Base-by-base conservation (phyloP, 768 basidiomycete genomes). In the Thelephora aurantiotincta region DNA sequence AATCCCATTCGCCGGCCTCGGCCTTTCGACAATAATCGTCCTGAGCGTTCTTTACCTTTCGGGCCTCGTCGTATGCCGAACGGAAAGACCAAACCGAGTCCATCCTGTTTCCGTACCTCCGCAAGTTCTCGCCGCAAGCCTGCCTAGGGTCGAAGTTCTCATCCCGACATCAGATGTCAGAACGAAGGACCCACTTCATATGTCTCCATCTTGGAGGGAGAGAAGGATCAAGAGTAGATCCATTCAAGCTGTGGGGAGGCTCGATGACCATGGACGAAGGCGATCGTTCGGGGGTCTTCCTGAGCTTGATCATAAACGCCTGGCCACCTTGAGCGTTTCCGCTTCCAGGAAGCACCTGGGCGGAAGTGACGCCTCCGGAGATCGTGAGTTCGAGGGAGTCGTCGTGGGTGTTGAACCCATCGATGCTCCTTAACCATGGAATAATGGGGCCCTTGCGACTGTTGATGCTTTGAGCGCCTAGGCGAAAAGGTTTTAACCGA, bases 351-450 rank as follows among this genome's bases (percentile, higher is more conserved):
- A 92, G 65, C 35, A 93, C 69, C 54, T 88, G 82, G 13, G 75
- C 79, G 2, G 89, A 82, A 0, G 93, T 94, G 33, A 94, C 81
- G 12, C 93, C 93, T 11, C 91, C 91, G 2, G 92, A 74, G 47
- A 91, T 80, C 2, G 85, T 75, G 13, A 88, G 69, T 48, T 68
- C 68, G 59, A 80, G 81, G 1, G 80, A 70, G 35, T 80, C 77
- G 57, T 93, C 91, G 50, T 90, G 85, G 0, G 86, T 90, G 59
- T 93, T 83, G 55, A 96, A 72, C 0, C 75, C 88, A 59, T 97
- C 92, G 35, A 91, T 69, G 48, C 76, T 82, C 43, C 89, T 72
- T 22, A 97, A 67, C 78, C 81, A 87, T 1, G 89, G 88, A 33
- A 78, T 55, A 48, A 84, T 70, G 3, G 85, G 74, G 0, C 81